These are phyloP conservation scores for Flaveria trinervia DNA, from an alignment of 129 eudicot genomes.

Conservation along the genomic window DNA sequence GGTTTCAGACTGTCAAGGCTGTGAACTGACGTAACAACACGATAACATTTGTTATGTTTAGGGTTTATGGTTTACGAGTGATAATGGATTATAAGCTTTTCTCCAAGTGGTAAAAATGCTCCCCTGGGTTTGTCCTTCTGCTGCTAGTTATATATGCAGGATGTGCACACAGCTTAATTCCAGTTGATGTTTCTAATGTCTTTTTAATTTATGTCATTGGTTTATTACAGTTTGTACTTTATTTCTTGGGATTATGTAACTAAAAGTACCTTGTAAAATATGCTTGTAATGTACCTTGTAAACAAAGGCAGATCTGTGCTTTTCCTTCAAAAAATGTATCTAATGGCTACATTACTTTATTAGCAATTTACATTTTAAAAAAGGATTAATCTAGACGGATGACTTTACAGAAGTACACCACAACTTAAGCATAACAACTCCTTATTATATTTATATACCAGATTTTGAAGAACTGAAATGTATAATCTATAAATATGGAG, in stretches of 20 bases:
- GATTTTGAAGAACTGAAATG: no score
- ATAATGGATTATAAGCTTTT: conserved; percentile 12
- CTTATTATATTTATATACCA: background rate
- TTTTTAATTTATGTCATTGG: conserved; percentile 15
- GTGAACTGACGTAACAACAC: background rate
- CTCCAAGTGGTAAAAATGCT: conserved; percentile 24
- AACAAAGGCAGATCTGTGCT: conserved; percentile 22
- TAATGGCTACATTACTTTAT: background rate
- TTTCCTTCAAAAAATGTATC: background rate
- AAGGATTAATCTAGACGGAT: background rate
- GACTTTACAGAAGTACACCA: background rate
- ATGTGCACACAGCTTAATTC: conserved; percentile 17
- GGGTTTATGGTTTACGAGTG: conserved; percentile 10
- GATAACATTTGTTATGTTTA: background rate
- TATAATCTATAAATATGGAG: no score
- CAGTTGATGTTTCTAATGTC: background rate
- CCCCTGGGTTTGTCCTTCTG: conserved; percentile 27
- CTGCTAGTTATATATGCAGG: conserved; percentile 34
- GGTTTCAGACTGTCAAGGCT: conserved; percentile 69
- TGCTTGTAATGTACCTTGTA: conserved; percentile 20
- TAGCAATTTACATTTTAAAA: background rate
- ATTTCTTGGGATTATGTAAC: conserved; percentile 28
- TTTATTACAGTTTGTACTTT: background rate
- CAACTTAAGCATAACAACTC: background rate
- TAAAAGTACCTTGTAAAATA: conserved; percentile 11